Evolutionary conservation across 345 rosid species (phyloP), one percentile per base, ranked within the genome.

Genomic region (Populus alba): DNA sequence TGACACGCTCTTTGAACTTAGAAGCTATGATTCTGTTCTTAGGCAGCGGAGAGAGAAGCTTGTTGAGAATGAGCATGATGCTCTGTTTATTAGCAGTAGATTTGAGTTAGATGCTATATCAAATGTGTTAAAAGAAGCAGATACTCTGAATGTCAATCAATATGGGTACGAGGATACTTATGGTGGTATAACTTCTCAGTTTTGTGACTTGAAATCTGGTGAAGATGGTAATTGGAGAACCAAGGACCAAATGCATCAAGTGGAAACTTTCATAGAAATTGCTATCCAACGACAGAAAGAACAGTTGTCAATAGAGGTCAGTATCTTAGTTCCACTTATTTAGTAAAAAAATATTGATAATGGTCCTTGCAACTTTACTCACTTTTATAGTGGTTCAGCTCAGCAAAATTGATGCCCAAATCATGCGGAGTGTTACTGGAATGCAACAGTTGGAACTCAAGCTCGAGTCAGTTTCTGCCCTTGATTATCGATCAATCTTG

Each of bases 371-470:
- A 37, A 3, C 65, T 59, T 69, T 75, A 79, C 61, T 72, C 38
- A 66, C 76, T 78, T 77, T 51, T 82, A 38, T 82, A 74, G 41
- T 79, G 22, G 70, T 79, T 78, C 94, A 96, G 99, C 89, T 94
- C 70, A 89, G 97, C 84, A 92, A 90, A 94, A 81, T 88, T 53
- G 98, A 96, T 72, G 97, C 97, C 9, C 83, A 78, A 68, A 89
- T 92, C 66, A 89, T 94, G 98, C 87, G 86, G 66, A 88, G 76
- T 81, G 89, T 91, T 70, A 72, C 86, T 61, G 92, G 86, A 75
- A 91, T 92, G 97, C 98, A 91, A 85, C 90, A 94, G 70, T 87
- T 94, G 87, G 93, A 94, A 87, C 87, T 86, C 77, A 92, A 91
- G 85, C 94, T 94, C 72, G 94, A 91, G 77, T 89, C 86, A 74